phyloP scores from a whole-genome alignment of 2,329 filamentous ascomycete species.

The Botrytis sinoallii region DNA sequence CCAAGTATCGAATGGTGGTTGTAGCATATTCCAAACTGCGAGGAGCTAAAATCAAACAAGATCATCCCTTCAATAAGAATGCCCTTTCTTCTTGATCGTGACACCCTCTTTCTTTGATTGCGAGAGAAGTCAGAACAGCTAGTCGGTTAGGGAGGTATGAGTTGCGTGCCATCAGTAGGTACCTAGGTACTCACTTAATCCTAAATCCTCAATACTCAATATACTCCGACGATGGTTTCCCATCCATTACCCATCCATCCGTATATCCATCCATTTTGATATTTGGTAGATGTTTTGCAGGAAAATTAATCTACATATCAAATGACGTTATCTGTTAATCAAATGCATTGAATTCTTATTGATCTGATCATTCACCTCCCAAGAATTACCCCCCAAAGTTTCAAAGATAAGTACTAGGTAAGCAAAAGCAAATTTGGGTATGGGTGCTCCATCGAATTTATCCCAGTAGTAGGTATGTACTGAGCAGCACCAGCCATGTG shows the following conservation, averaged over 20 bases:
- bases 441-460: not conserved
- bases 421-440: not conserved
- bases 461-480: not conserved
- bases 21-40: not conserved
- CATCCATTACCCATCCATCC: not conserved
- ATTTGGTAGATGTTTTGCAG: not conserved
- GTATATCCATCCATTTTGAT: too few relatives aligned
- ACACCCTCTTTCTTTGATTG: too few relatives aligned
- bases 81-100: too few relatives aligned
- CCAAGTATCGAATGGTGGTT: not conserved
- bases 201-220: not conserved
- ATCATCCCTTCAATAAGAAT: too few relatives aligned
- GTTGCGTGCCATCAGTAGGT: not conserved
- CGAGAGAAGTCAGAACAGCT: too few relatives aligned
- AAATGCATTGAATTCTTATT: slow-evolving; percentile 17
- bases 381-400: slow-evolving; percentile 13
- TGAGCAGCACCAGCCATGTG: not conserved
- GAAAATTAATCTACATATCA: not conserved
- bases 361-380: slow-evolving; percentile 16
- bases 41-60: not conserved
- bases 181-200: not conserved
- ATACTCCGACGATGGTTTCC: not conserved
- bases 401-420: not conserved
- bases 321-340: slow-evolving; percentile 15
- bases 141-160: too few relatives aligned